Conservation (phyloP, 164 flowering plant species). For the Dillenia turbinata region DNA sequence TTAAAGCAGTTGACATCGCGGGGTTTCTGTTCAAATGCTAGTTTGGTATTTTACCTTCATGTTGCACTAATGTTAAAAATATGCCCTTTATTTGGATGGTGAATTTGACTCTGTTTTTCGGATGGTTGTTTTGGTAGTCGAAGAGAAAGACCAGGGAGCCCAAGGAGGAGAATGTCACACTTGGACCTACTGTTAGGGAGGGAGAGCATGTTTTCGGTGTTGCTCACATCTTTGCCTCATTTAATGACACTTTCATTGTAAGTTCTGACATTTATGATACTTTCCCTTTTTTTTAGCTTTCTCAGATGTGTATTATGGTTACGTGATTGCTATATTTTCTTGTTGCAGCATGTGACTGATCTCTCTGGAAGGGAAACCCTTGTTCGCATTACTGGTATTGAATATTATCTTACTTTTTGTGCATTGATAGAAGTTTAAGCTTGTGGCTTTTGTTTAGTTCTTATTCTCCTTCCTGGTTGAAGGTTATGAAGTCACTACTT, state of each 20-base stretch:
- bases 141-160: slow-evolving; percentile 39
- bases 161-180: slow-evolving; percentile 43
- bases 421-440: too few species aligned
- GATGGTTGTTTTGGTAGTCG: slow-evolving; percentile 22
- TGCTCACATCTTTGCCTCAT: slow-evolving; percentile 74
- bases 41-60: not conserved
- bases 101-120: slow-evolving; percentile 9
- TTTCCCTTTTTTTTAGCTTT: not conserved
- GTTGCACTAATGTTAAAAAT: not conserved
- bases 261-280: slow-evolving; percentile 9
- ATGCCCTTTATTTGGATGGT: not conserved
- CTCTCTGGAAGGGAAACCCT: slow-evolving; percentile 45
- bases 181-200: slow-evolving; percentile 56
- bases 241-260: slow-evolving; percentile 60
- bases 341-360: slow-evolving; percentile 45
- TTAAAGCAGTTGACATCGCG: too few species aligned
- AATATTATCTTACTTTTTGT: not conserved
- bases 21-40: too few species aligned
- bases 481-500: too few species aligned
- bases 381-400: slow-evolving; percentile 39
- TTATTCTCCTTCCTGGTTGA: too few species aligned
- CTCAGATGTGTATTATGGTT: not conserved
- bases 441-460: too few species aligned
- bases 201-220: slow-evolving; percentile 76
- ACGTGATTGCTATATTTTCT: not conserved